These are phyloP conservation scores for Aspergillus biplanus DNA, from an alignment of 495 filamentous ascomycete species.

Conservation along the genomic window DNA sequence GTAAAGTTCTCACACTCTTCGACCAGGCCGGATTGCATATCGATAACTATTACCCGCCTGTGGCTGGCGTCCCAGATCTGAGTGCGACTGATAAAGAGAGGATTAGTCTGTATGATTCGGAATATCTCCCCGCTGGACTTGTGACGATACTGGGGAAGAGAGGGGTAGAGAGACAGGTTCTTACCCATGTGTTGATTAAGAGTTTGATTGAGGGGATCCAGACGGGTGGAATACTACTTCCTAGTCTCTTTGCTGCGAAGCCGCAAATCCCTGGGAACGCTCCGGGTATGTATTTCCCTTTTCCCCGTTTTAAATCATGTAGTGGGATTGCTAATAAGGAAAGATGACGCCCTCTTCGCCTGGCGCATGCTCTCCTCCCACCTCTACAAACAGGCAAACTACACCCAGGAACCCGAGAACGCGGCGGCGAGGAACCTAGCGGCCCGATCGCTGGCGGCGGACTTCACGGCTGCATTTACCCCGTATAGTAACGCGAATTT, in stretches of 20 bases:
- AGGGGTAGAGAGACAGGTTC: conserved; percentile 20
- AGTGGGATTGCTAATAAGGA: background rate
- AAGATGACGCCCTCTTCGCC: conserved; percentile 19
- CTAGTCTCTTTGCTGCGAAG: conserved; percentile 14
- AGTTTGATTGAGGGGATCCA: conserved; percentile 26
- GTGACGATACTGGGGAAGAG: conserved; percentile 20
- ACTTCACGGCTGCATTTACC: conserved; percentile 28
- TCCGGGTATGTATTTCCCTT: background rate
- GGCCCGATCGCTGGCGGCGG: conserved; percentile 16
- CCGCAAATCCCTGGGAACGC: conserved; percentile 1
- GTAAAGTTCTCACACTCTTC: conserved; percentile 28
- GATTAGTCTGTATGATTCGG: conserved; percentile 26
- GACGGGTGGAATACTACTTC: conserved; percentile 24
- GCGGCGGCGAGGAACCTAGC: background rate
- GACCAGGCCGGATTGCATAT: conserved; percentile 35
- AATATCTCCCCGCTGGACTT: conserved; percentile 18
- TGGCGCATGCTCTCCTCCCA: conserved; percentile 35
- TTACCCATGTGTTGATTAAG: conserved; percentile 28
- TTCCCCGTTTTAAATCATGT: background rate
- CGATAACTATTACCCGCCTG: conserved; percentile 34
- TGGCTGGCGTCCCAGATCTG: background rate
- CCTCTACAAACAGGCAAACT: conserved; percentile 13
- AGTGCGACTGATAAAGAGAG: background rate
- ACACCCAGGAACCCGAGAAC: background rate
- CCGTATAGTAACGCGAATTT: conserved; percentile 25